Evolutionary conservation across 78 protist species (phyloP).

Genomic region (Tieghemostelium lacteum): DNA sequence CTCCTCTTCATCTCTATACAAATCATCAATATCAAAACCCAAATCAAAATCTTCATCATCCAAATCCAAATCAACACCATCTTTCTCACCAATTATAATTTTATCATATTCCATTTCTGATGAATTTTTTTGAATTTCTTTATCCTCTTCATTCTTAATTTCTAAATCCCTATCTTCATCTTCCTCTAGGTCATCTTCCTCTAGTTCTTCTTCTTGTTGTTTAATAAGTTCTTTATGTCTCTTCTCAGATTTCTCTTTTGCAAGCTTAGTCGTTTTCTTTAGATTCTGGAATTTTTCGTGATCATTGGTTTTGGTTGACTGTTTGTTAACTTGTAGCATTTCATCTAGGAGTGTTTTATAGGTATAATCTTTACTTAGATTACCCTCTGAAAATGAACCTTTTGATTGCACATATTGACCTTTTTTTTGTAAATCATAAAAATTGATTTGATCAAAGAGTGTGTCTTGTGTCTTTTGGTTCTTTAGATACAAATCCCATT

Average conservation of each 20-base stretch:
- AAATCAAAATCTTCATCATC: background rate
- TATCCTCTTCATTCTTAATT: background rate
- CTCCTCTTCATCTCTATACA: background rate
- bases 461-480: background rate
- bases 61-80: background rate
- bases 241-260: constrained; percentile 10
- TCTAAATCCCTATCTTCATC: background rate
- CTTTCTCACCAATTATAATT: constrained; percentile 10
- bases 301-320: constrained; percentile 17
- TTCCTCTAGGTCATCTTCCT: constrained; percentile 26
- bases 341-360: constrained; percentile 16
- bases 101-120: background rate
- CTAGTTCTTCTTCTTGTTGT: background rate
- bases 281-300: background rate
- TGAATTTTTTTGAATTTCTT: background rate
- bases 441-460: constrained; percentile 3
- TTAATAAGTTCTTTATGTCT: background rate
- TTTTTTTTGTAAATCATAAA: constrained; percentile 58
- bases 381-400: background rate
- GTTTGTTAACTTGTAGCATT: background rate
- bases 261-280: constrained; percentile 5
- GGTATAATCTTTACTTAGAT: background rate
- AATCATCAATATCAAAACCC: constrained; percentile 6
- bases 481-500: constrained; percentile 82
- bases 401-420: too few relatives aligned